phyloP scores from a whole-genome alignment of 129 eudicot species.

The Kitagawia praeruptora region DNA sequence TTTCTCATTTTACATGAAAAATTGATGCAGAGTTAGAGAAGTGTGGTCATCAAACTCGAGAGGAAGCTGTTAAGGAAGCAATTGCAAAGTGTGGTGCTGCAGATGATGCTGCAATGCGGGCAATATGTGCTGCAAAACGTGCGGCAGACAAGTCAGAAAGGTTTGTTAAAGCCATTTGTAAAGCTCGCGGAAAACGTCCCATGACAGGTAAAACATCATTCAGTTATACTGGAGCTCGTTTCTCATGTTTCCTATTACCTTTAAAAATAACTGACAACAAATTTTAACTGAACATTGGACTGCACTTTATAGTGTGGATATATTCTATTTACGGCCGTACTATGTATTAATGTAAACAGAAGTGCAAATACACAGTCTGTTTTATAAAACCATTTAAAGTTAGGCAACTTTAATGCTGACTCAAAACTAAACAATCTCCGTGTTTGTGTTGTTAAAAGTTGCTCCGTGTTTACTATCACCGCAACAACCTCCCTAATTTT shows the following conservation, averaged over 20 bases:
- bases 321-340: neutral
- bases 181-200: neutral
- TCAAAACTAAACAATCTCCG: neutral
- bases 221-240: neutral
- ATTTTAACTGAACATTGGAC: no score
- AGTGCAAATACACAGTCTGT: neutral
- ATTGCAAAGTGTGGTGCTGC: neutral
- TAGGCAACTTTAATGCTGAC: neutral
- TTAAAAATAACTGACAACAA: neutral
- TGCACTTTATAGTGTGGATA: neutral
- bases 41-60: neutral
- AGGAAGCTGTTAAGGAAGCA: neutral
- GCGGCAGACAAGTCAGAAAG: neutral
- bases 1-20: neutral
- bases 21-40: neutral
- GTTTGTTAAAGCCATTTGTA: neutral
- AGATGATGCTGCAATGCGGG: neutral
- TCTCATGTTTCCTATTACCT: neutral
- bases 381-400: neutral
- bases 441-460: neutral
- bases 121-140: neutral
- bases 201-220: neutral
- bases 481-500: neutral
- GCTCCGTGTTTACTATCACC: neutral
- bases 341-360: neutral